Conservation (phyloP, 2,329 filamentous ascomycete genomes). For the Hypocreales sp. region DNA sequence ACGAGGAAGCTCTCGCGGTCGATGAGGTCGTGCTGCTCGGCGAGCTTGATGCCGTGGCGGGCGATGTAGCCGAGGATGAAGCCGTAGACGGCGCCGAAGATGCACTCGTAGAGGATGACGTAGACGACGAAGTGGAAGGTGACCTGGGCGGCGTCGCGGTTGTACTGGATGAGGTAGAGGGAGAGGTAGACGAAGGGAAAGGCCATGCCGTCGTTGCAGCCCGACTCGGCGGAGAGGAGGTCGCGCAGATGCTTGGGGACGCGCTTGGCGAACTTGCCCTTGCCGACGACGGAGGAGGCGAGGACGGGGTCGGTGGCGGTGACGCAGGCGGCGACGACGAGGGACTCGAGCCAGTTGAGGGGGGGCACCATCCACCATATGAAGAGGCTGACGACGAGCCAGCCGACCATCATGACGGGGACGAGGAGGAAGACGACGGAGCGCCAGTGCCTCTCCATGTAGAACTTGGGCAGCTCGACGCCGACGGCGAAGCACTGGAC, state of each 20-base stretch:
- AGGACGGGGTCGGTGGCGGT: constrained; percentile 95
- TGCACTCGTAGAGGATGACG: constrained; percentile 86
- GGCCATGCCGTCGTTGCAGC: constrained; percentile 98
- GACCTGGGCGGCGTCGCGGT: constrained; percentile 51
- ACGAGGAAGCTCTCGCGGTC: constrained; percentile 95
- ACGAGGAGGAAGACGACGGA: constrained; percentile 79
- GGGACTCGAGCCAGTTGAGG: constrained; percentile 77
- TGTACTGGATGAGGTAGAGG: constrained; percentile 76
- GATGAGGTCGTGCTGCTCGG: constrained; percentile 73
- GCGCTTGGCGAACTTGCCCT: constrained; percentile 95
- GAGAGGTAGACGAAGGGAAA: constrained; percentile 95
- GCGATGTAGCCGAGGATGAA: constrained; percentile 80
- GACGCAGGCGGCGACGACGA: constrained; percentile 80
- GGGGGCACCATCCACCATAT: constrained; percentile 79
- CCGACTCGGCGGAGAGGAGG: constrained; percentile 86
- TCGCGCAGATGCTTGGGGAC: constrained; percentile 96
- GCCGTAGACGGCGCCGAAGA: constrained; percentile 82
- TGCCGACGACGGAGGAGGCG: constrained; percentile 94
- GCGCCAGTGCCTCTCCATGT: constrained; percentile 97
- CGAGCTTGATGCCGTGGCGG: constrained; percentile 75
- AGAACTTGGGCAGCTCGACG: constrained; percentile 78
- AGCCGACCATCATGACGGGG: constrained; percentile 95
- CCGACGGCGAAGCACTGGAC: constrained; percentile 88
- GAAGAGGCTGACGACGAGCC: constrained; percentile 83
- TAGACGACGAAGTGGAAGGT: constrained; percentile 78